Evolutionary conservation across 345 rosid genomes (phyloP).

Genomic region (Sisymbrium irio): DNA sequence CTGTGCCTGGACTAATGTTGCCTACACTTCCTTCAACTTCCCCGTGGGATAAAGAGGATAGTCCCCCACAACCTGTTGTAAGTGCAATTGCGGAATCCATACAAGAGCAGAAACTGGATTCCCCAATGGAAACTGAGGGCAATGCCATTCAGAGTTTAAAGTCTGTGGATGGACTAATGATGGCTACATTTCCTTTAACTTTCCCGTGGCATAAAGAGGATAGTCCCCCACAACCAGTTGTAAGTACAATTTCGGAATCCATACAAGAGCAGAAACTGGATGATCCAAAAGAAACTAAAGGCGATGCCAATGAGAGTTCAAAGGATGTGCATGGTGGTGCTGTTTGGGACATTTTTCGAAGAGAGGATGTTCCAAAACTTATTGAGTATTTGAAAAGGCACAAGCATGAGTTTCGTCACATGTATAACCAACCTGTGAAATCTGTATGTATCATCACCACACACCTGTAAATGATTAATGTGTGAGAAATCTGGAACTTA

Average conservation of each 20-base stretch:
- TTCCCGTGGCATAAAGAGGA: neutral
- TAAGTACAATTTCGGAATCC: neutral
- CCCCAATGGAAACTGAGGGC: neutral
- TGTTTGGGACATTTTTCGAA: slow-evolving; percentile 72
- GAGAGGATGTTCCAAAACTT: slow-evolving; percentile 75
- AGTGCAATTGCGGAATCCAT: neutral
- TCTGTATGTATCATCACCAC: slow-evolving; percentile 14
- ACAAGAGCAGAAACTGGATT: slow-evolving; percentile 15
- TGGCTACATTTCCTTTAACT: neutral
- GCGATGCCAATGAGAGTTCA: neutral
- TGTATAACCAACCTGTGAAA: slow-evolving; percentile 26
- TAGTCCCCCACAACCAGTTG: neutral
- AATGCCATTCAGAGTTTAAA: neutral
- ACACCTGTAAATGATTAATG: slow-evolving; percentile 17
- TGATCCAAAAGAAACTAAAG: neutral
- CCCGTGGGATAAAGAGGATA: neutral
- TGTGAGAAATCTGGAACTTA: slow-evolving; percentile 11
- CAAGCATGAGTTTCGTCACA: slow-evolving; percentile 66
- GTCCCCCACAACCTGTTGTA: neutral
- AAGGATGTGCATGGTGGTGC: slow-evolving; percentile 49
- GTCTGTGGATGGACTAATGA: neutral
- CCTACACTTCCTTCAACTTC: neutral
- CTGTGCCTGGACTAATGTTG: too few species aligned
- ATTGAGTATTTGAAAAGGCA: slow-evolving; percentile 61
- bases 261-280: slow-evolving; percentile 16